A percentile compares a stretch with the other conserved stretches of the same genome.
phyloP scores from a whole-genome alignment of 257 asterid genomes.

The Plectranthus barbatus region DNA sequence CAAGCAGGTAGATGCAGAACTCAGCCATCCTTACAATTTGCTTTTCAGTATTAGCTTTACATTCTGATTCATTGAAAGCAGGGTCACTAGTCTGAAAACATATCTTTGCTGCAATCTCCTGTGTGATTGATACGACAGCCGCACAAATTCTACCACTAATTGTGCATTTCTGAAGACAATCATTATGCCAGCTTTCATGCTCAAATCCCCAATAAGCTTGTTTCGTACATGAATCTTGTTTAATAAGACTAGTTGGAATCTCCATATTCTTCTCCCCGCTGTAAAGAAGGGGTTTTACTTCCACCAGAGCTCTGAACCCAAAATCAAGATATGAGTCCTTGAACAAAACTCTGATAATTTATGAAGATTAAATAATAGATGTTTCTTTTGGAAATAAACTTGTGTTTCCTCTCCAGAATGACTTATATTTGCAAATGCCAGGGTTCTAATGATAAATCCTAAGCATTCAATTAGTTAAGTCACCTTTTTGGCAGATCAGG shows the following conservation, averaged over 20 bases:
- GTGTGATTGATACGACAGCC: constrained; percentile 52
- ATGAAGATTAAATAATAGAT: not conserved
- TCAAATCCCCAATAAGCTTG: constrained; percentile 52
- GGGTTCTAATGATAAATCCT: not conserved
- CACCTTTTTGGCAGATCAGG: constrained; percentile 99
- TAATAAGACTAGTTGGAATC: constrained; percentile 22
- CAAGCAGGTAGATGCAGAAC: constrained; percentile 61
- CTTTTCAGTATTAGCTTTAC: constrained; percentile 25
- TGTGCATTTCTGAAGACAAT: constrained; percentile 55
- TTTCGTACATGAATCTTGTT: constrained; percentile 23
- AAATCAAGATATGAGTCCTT: constrained; percentile 2
- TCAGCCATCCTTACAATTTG: constrained; percentile 40
- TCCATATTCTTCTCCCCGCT: constrained; percentile 30
- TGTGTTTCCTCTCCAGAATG: not conserved
- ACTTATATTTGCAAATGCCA: not conserved
- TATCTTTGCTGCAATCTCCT: constrained; percentile 40
- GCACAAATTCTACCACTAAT: constrained; percentile 51
- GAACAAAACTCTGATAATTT: constrained; percentile 5
- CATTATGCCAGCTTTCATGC: constrained; percentile 60
- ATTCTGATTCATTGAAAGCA: constrained; percentile 15
- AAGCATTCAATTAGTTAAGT: not conserved
- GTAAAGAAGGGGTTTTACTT: constrained; percentile 82
- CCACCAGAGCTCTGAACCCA: constrained; percentile 66
- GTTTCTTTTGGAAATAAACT: not conserved
- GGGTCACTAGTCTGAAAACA: constrained; percentile 18